These are phyloP conservation scores for Falciphora oryzae DNA, from an alignment of 2,329 filamentous ascomycete genomes.

Conservation along the genomic window DNA sequence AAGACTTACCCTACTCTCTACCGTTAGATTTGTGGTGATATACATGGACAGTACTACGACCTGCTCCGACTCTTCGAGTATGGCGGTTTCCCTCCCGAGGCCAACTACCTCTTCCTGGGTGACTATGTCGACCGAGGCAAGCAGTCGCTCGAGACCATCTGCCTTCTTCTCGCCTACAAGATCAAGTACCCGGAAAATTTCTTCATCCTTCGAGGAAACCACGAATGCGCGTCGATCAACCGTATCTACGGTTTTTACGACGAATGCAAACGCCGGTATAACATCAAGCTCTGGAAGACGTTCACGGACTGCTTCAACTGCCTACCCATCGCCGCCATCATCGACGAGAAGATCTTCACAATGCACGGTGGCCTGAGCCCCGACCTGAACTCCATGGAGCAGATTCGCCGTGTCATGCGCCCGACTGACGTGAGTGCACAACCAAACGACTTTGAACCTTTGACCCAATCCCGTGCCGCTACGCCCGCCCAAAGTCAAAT, in stretches of 20 bases:
- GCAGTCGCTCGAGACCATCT: constrained; percentile 98
- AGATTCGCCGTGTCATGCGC: constrained; percentile 97
- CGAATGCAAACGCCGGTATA: constrained; percentile 98
- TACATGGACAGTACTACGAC: constrained; percentile 99
- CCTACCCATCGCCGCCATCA: constrained; percentile 95
- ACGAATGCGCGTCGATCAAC: constrained; percentile 98
- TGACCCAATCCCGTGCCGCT: too few species aligned
- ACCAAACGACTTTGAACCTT: neutral
- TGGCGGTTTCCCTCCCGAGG: constrained; percentile 94
- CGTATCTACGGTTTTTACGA: constrained; percentile 99
- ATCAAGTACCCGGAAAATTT: constrained; percentile 99
- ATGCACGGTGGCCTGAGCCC: constrained; percentile 98
- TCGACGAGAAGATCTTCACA: constrained; percentile 99
- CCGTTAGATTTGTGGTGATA: constrained; percentile 91
- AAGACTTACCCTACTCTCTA: constrained; percentile 9
- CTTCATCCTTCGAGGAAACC: constrained; percentile 96
- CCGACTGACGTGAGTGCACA: constrained; percentile 82
- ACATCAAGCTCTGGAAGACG: constrained; percentile 99
- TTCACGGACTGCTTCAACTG: constrained; percentile 99
- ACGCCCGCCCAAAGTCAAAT: neutral
- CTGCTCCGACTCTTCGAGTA: constrained; percentile 96
- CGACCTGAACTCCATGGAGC: constrained; percentile 98
- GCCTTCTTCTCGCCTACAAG: constrained; percentile 94
- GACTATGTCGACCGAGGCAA: constrained; percentile 99
- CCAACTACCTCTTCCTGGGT: constrained; percentile 98